Evolutionary conservation across 2,329 filamentous ascomycete genomes (phyloP).

Genomic region (Calonectria fujianensis): DNA sequence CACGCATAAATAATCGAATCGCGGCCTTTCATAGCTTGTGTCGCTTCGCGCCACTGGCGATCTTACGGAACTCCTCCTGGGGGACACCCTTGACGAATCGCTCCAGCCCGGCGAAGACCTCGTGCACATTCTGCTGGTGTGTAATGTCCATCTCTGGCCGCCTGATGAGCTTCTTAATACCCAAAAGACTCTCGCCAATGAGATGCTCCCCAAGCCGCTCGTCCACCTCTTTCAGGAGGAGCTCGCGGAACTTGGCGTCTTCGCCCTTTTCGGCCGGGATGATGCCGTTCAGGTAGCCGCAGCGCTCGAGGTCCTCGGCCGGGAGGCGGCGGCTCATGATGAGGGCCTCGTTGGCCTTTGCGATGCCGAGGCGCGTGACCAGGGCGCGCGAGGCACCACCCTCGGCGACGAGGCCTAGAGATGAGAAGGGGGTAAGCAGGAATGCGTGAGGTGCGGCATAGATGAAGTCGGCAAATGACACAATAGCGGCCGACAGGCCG

Average conservation of each 20-base stretch:
- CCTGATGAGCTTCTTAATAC: slow-evolving; percentile 90
- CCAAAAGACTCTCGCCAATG: slow-evolving; percentile 84
- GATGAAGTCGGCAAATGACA: slow-evolving; percentile 92
- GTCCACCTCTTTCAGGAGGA: slow-evolving; percentile 87
- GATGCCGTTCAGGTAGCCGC: slow-evolving; percentile 91
- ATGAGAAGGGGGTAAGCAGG: slow-evolving; percentile 93
- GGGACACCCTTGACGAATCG: slow-evolving; percentile 87
- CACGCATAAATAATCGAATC: background rate
- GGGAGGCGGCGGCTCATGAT: slow-evolving; percentile 90
- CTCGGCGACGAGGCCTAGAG: slow-evolving; percentile 91
- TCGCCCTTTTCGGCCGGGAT: slow-evolving; percentile 78
- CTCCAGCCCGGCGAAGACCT: slow-evolving; percentile 90
- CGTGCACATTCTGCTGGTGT: slow-evolving; percentile 85
- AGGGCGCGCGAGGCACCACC: slow-evolving; percentile 88
- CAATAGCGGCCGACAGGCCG: slow-evolving; percentile 89
- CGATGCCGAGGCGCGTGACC: slow-evolving; percentile 85
- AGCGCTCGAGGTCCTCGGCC: slow-evolving; percentile 81
- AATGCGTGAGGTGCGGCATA: slow-evolving; percentile 89
- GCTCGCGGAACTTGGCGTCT: slow-evolving; percentile 79
- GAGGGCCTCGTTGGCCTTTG: slow-evolving; percentile 92
- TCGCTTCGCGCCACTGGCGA: slow-evolving; percentile 91
- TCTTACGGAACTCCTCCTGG: slow-evolving; percentile 90
- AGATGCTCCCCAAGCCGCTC: slow-evolving; percentile 87
- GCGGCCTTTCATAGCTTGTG: slow-evolving; percentile 84
- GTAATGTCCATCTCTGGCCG: slow-evolving; percentile 82